Conservation (phyloP, 305 asterid genomes). For the Fraxinus baroniana region DNA sequence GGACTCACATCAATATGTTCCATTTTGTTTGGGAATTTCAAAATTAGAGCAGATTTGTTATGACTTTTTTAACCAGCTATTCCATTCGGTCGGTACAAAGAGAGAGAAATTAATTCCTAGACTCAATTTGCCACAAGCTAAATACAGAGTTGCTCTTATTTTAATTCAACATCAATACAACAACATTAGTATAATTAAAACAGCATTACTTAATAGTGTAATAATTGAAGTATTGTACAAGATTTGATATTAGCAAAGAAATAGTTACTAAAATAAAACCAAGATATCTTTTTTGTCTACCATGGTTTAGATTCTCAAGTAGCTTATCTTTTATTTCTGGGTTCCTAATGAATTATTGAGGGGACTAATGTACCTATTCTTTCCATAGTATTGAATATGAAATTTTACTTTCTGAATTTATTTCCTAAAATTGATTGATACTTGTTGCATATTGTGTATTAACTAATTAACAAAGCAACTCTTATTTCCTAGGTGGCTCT, state of each 20-base stretch:
- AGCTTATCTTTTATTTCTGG: not conserved
- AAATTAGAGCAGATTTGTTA: not conserved
- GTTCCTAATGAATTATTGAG: not conserved
- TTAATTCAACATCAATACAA: not conserved
- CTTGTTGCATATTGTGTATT: not conserved
- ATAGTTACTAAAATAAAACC: not conserved
- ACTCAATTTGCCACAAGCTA: not conserved
- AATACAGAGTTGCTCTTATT: not conserved
- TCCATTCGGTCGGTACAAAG: not conserved
- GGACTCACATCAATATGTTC: not conserved
- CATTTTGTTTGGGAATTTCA: not conserved
- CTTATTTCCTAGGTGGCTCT: slow-evolving; percentile 67
- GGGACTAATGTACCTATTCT: not conserved
- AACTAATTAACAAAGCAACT: not conserved
- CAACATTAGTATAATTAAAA: not conserved
- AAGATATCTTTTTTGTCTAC: not conserved
- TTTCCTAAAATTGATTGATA: not conserved
- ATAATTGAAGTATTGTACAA: not conserved
- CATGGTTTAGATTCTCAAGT: not conserved
- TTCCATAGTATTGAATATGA: not conserved
- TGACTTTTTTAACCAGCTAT: not conserved
- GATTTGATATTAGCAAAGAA: not conserved
- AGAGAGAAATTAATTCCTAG: not conserved
- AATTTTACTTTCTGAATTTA: not conserved
- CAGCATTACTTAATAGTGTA: not conserved